Base-by-base conservation (phyloP, 352 stramenopile genomes). In the Phytophthora sp. region DNA sequence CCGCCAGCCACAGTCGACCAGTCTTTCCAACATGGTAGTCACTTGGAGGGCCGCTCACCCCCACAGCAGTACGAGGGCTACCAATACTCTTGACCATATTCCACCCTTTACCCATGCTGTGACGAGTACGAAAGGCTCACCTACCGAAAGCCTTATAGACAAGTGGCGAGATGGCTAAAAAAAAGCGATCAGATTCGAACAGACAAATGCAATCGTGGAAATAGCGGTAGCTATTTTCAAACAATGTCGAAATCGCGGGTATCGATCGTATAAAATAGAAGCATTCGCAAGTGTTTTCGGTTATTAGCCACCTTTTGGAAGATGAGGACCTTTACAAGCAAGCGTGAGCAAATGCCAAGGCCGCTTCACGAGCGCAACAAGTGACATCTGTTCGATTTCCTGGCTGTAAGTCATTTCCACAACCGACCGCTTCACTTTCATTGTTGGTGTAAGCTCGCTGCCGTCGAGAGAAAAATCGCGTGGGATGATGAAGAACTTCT, bases 381-480 rank as follows among this genome's bases (percentile, higher is more conserved):
- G 44, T 2, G 53, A 98, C 64, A 98, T 82, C 26, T 64, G 45
- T 30, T 97, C 90, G 70, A 98, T 97, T 53, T 92, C 77, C 27
- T 88, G 76, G 0, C 56, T 71, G 76, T 98, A 97, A 72, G 97
- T 96, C 51, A 94, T 88, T 31, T 84, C 74, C 18, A 97, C 88
- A 15, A 97, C 79, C 7, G 78, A 70, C 7, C 94, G 85, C 79
- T 98, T 98, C 54, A 98, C 75, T 74, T 98, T 98, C 68, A 98
- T 82, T 41, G 95, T 98, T 4, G 95, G 93, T 33, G 94, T 98
- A 7, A 98, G 79, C 63, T 98, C 93, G 29, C 93, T 94, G 3
- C 76, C 90, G 7, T 67, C 55, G n/a, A 97, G 79, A 38, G 82
- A 93, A 66, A 98, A 98, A 54, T 97, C 89, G 23, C 73, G 69